Evolutionary conservation across 106 monocot species (phyloP).

Genomic region (Gastrodia elata): DNA sequence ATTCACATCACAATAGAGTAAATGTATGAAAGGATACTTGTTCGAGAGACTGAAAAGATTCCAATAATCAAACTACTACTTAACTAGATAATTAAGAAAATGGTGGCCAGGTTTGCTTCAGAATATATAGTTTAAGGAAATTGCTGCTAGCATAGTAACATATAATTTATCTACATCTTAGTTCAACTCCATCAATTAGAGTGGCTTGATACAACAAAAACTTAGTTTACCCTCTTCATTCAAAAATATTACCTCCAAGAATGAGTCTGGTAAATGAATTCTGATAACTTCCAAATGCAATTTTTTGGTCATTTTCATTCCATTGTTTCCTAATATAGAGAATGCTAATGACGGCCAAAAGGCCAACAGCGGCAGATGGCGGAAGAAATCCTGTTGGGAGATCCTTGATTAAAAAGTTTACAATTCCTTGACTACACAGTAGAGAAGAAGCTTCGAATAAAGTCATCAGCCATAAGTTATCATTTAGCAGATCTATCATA

Average conservation of each 20-base stretch:
- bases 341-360: conserved; percentile 55
- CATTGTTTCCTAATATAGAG: conserved; percentile 65
- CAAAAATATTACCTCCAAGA: conserved; percentile 44
- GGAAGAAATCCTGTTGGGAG: conserved; percentile 32
- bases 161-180: not conserved
- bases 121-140: not conserved
- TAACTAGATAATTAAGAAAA: not conserved
- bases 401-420: conserved; percentile 69
- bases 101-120: not conserved
- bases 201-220: not conserved
- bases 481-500: conserved; percentile 51
- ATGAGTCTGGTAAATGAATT: conserved; percentile 61
- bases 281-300: conserved; percentile 39
- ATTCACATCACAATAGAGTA: no score
- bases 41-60: not conserved
- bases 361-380: conserved; percentile 35
- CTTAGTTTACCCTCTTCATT: not conserved
- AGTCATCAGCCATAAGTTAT: conserved; percentile 89
- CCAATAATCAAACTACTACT: not conserved
- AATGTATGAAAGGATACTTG: not conserved
- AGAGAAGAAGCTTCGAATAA: conserved; percentile 79
- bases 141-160: not conserved
- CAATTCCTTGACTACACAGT: conserved; percentile 69
- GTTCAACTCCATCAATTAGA: not conserved
- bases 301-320: conserved; percentile 27